These are phyloP conservation scores for Aphanocladium album DNA, from an alignment of 2,329 filamentous ascomycete genomes.

Conservation along the genomic window DNA sequence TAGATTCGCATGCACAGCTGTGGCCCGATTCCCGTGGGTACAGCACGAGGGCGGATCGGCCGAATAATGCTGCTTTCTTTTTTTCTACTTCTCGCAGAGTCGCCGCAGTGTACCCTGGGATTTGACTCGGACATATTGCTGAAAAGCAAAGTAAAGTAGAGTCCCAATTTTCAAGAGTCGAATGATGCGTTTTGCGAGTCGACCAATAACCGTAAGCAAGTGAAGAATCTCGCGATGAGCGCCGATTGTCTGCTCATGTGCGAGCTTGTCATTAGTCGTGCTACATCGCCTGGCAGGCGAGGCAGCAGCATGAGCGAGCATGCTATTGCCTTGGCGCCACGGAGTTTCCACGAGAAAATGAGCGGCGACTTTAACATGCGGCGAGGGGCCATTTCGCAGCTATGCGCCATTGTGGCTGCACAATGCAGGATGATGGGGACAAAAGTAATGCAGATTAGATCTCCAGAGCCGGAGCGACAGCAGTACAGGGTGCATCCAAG, in stretches of 20 bases:
- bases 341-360: not conserved
- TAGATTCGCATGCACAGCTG: not conserved
- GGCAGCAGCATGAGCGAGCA: not conserved
- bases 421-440: not conserved
- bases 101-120: not conserved
- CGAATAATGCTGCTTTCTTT: not conserved
- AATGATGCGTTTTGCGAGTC: not conserved
- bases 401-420: not conserved
- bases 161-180: not conserved
- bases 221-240: not conserved
- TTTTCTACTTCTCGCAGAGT: not conserved
- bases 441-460: conserved; percentile 3
- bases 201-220: not conserved
- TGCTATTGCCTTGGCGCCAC: not conserved
- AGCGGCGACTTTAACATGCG: not conserved
- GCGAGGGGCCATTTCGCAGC: not conserved
- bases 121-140: not conserved
- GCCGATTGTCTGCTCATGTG: not conserved
- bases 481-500: not conserved
- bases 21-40: not conserved
- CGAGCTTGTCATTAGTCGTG: not conserved
- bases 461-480: conserved; percentile 6
- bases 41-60: conserved; percentile 2
- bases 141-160: not conserved
- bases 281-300: not conserved